Conservation (phyloP, 805 yeast species). For the Jamesozyma lodderae region DNA sequence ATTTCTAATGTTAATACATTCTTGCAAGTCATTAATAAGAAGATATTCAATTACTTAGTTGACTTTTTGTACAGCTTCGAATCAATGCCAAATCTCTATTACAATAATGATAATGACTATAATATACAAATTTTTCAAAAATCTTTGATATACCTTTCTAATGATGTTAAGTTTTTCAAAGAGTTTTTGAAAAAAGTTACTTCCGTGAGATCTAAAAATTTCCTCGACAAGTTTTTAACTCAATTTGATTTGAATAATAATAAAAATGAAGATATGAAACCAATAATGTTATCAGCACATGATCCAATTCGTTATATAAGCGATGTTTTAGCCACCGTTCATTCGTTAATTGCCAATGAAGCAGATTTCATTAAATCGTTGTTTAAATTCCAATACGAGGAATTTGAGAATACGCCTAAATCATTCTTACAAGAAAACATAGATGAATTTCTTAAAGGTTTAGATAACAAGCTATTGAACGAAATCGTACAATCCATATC, state of each 20-base stretch:
- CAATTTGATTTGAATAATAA: conserved; percentile 37
- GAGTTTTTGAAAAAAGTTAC: conserved; percentile 54
- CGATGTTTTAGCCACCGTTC: conserved; percentile 81
- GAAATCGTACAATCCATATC: conserved; percentile 26
- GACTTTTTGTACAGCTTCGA: conserved; percentile 28
- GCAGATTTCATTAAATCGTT: conserved; percentile 62
- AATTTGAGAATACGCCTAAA: conserved; percentile 10
- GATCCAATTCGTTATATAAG: conserved; percentile 80
- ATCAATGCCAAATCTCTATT: conserved; percentile 12
- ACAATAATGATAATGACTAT: conserved; percentile 7
- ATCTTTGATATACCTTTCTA: conserved; percentile 29
- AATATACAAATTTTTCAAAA: conserved; percentile 24
- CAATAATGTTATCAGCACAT: conserved; percentile 57
- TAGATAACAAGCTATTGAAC: conserved; percentile 24
- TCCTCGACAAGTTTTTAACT: conserved; percentile 57
- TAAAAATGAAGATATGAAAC: conserved; percentile 25
- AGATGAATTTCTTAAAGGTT: conserved; percentile 19
- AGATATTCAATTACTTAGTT: conserved; percentile 38
- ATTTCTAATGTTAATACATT: conserved; percentile 48
- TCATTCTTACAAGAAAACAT: conserved; percentile 17
- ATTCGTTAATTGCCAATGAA: conserved; percentile 79
- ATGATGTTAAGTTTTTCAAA: conserved; percentile 44
- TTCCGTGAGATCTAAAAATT: conserved; percentile 54
- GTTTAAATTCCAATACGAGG: conserved; percentile 35
- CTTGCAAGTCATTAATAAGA: conserved; percentile 45